A percentile compares a stretch with the other conserved stretches of the same genome.
Conservation (phyloP, 148 eudicot genomes). For the Bassia scoparia region DNA sequence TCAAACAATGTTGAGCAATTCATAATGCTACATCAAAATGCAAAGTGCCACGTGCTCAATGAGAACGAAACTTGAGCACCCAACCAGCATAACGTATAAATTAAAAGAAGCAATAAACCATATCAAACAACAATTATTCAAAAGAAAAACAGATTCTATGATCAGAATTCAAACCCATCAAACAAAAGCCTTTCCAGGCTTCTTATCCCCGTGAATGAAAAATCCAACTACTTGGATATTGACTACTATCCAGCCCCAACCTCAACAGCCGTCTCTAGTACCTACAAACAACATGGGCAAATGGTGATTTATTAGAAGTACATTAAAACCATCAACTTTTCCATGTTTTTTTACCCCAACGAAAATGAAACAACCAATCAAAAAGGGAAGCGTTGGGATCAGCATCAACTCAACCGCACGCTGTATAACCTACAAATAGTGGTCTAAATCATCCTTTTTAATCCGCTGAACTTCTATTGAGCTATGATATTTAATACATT, state of each 20-base stretch:
- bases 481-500: too few species aligned
- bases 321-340: conserved; percentile 77
- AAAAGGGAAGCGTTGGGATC: conserved; percentile 70
- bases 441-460: conserved; percentile 34
- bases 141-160: not conserved
- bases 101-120: not conserved
- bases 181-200: conserved; percentile 89
- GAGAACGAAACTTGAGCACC: not conserved
- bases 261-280: conserved; percentile 76
- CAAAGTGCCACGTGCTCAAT: not conserved
- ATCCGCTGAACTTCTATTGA: conserved; percentile 28
- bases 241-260: conserved; percentile 93
- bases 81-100: not conserved
- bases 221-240: conserved; percentile 87
- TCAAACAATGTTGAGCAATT: not conserved
- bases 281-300: conserved; percentile 60
- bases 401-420: conserved; percentile 81
- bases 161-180: conserved; percentile 87
- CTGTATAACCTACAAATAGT: conserved; percentile 66
- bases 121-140: not conserved
- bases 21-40: not conserved
- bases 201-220: conserved; percentile 92
- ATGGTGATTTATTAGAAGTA: conserved; percentile 26
- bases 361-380: conserved; percentile 90
- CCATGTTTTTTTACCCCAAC: conserved; percentile 97